Conservation (phyloP, 2,329 filamentous ascomycete species). For the Colletotrichum echinochloae region DNA sequence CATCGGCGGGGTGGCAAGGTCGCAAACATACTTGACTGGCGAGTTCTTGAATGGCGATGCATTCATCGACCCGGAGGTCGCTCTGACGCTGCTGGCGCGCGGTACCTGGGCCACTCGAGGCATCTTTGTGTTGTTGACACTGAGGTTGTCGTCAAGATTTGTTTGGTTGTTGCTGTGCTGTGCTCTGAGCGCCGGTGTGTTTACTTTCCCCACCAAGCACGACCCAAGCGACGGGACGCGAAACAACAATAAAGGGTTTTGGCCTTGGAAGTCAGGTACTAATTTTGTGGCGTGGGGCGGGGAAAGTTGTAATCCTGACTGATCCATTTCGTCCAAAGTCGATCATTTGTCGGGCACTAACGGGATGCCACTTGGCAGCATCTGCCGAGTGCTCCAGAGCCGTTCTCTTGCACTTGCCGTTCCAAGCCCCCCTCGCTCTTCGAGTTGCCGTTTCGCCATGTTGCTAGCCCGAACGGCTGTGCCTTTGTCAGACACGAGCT, state of each 20-base stretch:
- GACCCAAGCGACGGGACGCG: constrained; percentile 33
- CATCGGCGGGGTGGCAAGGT: constrained; percentile 1
- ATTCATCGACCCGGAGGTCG: constrained; percentile 59
- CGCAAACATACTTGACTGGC: constrained; percentile 64
- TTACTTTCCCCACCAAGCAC: constrained; percentile 40
- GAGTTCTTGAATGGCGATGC: constrained; percentile 69
- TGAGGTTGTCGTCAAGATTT: constrained; percentile 41
- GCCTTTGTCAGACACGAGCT: constrained; percentile 22
- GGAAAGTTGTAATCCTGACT: constrained; percentile 15
- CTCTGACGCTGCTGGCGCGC: constrained; percentile 61
- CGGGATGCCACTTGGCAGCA: background rate
- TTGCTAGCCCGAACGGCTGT: background rate
- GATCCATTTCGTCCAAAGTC: constrained; percentile 18
- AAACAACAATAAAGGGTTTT: constrained; percentile 30
- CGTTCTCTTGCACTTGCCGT: constrained; percentile 39
- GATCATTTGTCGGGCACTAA: background rate
- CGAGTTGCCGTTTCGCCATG: constrained; percentile 33
- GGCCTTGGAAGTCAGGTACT: constrained; percentile 31
- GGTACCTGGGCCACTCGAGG: constrained; percentile 69
- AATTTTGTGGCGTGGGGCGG: constrained; percentile 5
- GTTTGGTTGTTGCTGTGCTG: constrained; percentile 28
- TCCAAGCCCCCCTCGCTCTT: constrained; percentile 31
- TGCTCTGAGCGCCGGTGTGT: constrained; percentile 24
- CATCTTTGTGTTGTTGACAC: constrained; percentile 55
- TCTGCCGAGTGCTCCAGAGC: background rate